Percentiles rank a stretch among this genome's conserved stretches.
These are phyloP conservation scores for Microascus cirrosus DNA, from an alignment of 2,329 filamentous ascomycete species.

Conservation along the genomic window DNA sequence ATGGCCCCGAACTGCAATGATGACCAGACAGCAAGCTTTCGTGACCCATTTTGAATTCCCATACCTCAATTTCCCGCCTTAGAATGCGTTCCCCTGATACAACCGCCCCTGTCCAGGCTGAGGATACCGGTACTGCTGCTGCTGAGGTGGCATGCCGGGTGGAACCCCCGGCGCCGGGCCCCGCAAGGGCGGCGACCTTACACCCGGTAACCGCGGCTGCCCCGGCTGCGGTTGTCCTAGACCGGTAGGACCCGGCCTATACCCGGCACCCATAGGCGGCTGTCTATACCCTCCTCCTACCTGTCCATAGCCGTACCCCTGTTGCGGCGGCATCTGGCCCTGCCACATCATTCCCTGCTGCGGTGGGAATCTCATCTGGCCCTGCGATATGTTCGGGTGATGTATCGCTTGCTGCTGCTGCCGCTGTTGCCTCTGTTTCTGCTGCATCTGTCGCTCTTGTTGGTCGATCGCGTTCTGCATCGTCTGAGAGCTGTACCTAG, in stretches of 20 bases:
- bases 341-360: neutral
- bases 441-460: slow-evolving; percentile 41
- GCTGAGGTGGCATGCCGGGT: neutral
- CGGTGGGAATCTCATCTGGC: neutral
- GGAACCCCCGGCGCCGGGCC: neutral
- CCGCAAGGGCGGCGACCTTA: neutral
- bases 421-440: slow-evolving; percentile 21
- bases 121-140: neutral
- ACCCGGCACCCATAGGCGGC: neutral
- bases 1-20: neutral
- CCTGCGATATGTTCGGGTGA: slow-evolving; percentile 1
- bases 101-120: neutral
- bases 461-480: slow-evolving; percentile 65
- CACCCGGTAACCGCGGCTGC: neutral
- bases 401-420: slow-evolving; percentile 15
- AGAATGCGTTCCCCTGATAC: slow-evolving; percentile 7
- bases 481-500: slow-evolving; percentile 56
- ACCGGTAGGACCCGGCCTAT: neutral
- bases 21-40: neutral
- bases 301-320: neutral
- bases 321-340: neutral
- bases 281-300: neutral
- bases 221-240: neutral
- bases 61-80: neutral
- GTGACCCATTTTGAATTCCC: neutral